Percentiles rank a stretch among this genome's conserved stretches.
These are phyloP conservation scores for Lagenidium giganteum DNA, from an alignment of 352 stramenopile species.

Conservation along the genomic window DNA sequence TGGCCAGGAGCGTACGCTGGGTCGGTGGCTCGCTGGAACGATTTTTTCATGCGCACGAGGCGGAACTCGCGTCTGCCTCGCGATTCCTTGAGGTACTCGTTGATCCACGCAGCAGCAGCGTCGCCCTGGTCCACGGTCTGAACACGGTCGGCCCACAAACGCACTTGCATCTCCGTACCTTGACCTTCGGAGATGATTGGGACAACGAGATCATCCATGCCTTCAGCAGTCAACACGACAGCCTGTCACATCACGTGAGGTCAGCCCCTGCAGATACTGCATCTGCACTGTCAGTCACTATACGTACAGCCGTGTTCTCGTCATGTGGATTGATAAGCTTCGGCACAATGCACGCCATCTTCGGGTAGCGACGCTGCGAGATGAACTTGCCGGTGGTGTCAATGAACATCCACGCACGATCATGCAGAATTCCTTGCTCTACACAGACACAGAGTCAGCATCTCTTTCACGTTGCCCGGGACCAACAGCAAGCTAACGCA, in stretches of 20 bases:
- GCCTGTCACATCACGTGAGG: too few species aligned
- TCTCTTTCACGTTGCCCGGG: too few species aligned
- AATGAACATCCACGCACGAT: constrained; percentile 78
- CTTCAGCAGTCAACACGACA: constrained; percentile 52
- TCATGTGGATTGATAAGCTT: constrained; percentile 46
- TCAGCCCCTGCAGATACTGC: neutral
- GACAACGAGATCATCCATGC: constrained; percentile 56
- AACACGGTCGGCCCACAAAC: constrained; percentile 58
- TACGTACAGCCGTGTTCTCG: constrained; percentile 29
- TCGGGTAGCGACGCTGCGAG: constrained; percentile 57
- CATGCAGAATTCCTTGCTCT: constrained; percentile 56
- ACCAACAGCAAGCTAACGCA: constrained; percentile 3
- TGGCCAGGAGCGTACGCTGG: constrained; percentile 57
- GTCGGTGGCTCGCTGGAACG: constrained; percentile 44
- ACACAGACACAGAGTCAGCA: neutral
- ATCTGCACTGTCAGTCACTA: neutral
- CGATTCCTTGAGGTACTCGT: constrained; percentile 36
- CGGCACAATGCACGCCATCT: constrained; percentile 57
- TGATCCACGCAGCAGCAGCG: constrained; percentile 53
- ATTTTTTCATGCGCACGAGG: constrained; percentile 55
- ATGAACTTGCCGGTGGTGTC: constrained; percentile 65
- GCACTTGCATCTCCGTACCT: constrained; percentile 28
- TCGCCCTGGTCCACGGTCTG: constrained; percentile 60
- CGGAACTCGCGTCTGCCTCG: constrained; percentile 32
- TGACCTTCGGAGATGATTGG: constrained; percentile 33